These are phyloP conservation scores for Galeopsis tetrahit DNA, from an alignment of 257 asterid genomes.

Conservation along the genomic window DNA sequence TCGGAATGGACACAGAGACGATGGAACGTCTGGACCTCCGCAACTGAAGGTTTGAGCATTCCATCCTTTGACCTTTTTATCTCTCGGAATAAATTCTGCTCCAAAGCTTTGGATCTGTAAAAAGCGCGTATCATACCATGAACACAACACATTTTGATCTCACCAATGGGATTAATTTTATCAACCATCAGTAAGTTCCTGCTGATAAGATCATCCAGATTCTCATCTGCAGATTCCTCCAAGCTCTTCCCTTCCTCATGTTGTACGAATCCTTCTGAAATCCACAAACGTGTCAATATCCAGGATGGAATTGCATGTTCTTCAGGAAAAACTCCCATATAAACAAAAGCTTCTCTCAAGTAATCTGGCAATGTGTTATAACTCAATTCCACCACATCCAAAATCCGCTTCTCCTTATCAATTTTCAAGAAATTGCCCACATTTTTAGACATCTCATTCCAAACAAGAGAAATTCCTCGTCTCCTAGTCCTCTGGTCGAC, in stretches of 20 bases:
- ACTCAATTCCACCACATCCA: slow-evolving; percentile 16
- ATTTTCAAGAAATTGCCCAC: too few relatives aligned
- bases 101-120: not conserved
- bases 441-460: slow-evolving; percentile 14
- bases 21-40: too few relatives aligned
- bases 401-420: too few relatives aligned
- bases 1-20: slow-evolving; percentile 23
- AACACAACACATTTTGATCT: not conserved
- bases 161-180: not conserved
- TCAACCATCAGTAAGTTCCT: slow-evolving; percentile 12
- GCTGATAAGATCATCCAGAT: slow-evolving; percentile 25
- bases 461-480: too few relatives aligned
- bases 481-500: too few relatives aligned
- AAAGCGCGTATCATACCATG: slow-evolving; percentile 21
- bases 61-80: slow-evolving; percentile 5
- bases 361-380: slow-evolving; percentile 18
- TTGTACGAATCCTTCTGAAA: slow-evolving; percentile 24
- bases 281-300: slow-evolving; percentile 24
- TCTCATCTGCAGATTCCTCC: slow-evolving; percentile 15
- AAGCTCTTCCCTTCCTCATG: not conserved
- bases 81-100: slow-evolving; percentile 17
- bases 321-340: slow-evolving; percentile 12
- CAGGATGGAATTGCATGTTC: slow-evolving; percentile 11
- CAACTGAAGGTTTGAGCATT: too few relatives aligned
- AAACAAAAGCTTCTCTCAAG: slow-evolving; percentile 11